Percentiles rank a stretch among this genome's conserved stretches.
Evolutionary conservation across 257 asterid genomes (phyloP).

Genomic region (Nicotiana noctiflora): DNA sequence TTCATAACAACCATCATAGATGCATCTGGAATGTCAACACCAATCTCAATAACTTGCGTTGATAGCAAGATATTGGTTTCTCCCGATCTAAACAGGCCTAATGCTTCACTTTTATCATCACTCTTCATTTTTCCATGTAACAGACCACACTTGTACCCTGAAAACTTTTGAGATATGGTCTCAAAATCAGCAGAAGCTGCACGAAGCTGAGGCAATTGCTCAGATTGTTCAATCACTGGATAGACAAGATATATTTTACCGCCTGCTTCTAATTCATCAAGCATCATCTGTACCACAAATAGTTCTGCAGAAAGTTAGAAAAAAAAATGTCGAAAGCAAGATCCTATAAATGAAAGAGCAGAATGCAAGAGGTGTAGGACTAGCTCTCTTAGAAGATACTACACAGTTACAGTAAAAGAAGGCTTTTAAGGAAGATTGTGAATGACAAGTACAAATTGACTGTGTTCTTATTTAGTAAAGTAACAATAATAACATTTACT

Average conservation of each 20-base stretch:
- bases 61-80: conserved; percentile 74
- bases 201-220: conserved; percentile 89
- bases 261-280: conserved; percentile 62
- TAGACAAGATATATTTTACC: conserved; percentile 82
- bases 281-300: conserved; percentile 61
- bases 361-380: background rate
- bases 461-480: background rate
- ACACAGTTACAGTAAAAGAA: background rate
- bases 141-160: conserved; percentile 59
- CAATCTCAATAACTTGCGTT: conserved; percentile 90
- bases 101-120: conserved; percentile 74
- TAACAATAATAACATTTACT: background rate
- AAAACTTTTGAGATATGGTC: conserved; percentile 51
- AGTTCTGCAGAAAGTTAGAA: conserved; percentile 3
- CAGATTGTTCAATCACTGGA: conserved; percentile 80
- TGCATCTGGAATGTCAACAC: conserved; percentile 95
- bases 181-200: conserved; percentile 82
- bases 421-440: background rate
- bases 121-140: conserved; percentile 87
- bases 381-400: background rate
- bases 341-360: background rate
- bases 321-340: background rate
- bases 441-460: background rate
- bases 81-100: conserved; percentile 62
- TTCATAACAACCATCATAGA: conserved; percentile 99